Evolutionary conservation across 108 stramenopile genomes (phyloP), one percentile per base, ranked within the genome.

Genomic region (Cylindrotheca fusiformis): DNA sequence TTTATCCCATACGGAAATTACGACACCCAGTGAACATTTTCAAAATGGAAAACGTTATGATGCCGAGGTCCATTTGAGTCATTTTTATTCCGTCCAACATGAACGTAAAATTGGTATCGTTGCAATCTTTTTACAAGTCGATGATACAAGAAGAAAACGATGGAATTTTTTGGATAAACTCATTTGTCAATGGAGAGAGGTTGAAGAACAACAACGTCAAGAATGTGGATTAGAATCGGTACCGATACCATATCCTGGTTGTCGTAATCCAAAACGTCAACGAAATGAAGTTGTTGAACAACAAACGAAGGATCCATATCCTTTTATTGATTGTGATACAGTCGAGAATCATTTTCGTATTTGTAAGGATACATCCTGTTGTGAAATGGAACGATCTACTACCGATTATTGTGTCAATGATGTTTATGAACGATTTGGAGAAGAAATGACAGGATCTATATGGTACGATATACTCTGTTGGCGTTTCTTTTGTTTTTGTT

Each of bases 21-120:
- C 81, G 52, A 74, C 78, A 10, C 76, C 71, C 20, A 74, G 72
- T 55, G 87, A 88, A 56, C 84, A 85, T 44, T 54, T 60, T 0
- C 68, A 85, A 14, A 68, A 82, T 29, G 81, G 83, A 1, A 85
- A 76, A 26, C 79, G 68, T 33, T 88, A 85, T 59, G 83, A 74
- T 19, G 87, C 69, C 21, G 84, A 88, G 48, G 70, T 87, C 41
- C 78, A 79, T 32, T 51, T 78, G n/a, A 56, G 70, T 25, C 76
- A 77, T 60, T 71, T 71, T 32, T 77, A 77, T 48, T 52, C 54
- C 31, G 36, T 70, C 14, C 60, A 67, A 31, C 49, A 65, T 47
- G 44, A 63, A 20, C 63, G 71, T 45, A 22, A 76, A 32, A 61
- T 77, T 41, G 75, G 69, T 4, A 64, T 58, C 10, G 65, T 76